phyloP scores from a whole-genome alignment of 169 alveolate species.

The Sarcocystis neurona region DNA sequence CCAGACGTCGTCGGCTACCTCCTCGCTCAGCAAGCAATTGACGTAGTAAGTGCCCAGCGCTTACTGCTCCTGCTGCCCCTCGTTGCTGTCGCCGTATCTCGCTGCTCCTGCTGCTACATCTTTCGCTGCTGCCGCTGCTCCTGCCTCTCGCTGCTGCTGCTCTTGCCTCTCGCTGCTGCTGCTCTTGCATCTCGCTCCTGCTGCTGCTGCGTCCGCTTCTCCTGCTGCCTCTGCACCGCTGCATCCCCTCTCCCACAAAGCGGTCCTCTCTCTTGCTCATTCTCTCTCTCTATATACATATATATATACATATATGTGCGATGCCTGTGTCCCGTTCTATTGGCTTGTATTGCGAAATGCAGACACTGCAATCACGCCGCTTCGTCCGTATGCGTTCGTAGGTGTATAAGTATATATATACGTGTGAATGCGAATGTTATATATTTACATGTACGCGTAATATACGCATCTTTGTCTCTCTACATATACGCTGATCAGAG shows the following conservation, averaged over 20 bases:
- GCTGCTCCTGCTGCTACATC: neutral
- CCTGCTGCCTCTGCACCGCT: neutral
- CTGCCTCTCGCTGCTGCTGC: neutral
- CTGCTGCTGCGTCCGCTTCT: neutral
- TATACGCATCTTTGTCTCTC: too few relatives aligned
- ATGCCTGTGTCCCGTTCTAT: too few relatives aligned
- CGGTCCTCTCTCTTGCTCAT: too few relatives aligned
- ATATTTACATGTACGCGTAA: too few relatives aligned
- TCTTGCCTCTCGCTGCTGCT: neutral
- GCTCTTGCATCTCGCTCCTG: neutral
- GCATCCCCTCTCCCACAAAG: neutral
- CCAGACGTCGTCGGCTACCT: conserved; percentile 38
- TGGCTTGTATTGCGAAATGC: too few relatives aligned
- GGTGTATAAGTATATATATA: too few relatives aligned
- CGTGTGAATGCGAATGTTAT: too few relatives aligned
- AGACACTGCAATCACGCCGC: too few relatives aligned
- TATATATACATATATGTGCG: too few relatives aligned
- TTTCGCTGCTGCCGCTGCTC: neutral
- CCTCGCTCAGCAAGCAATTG: conserved; percentile 59
- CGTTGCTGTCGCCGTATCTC: neutral
- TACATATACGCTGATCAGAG: too few relatives aligned
- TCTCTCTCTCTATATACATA: too few relatives aligned
- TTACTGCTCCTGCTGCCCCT: neutral
- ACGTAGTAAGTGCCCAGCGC: conserved; percentile 12
- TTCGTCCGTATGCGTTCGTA: too few relatives aligned